Evolutionary conservation across 352 stramenopile species (phyloP).

Genomic region (Phytophthora crassamura): DNA sequence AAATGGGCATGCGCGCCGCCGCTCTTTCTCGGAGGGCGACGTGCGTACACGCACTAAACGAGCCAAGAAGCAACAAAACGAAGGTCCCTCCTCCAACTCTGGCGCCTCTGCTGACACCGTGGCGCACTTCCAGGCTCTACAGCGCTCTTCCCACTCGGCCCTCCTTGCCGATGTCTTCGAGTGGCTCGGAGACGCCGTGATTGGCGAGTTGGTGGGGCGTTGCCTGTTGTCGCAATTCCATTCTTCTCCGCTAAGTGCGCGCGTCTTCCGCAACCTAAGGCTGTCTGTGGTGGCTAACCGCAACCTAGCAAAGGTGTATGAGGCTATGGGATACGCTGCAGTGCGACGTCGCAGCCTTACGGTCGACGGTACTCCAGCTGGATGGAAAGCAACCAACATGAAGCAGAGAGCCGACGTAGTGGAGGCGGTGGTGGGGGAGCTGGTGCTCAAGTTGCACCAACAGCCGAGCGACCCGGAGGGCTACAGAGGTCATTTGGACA

Average conservation of each 20-base stretch:
- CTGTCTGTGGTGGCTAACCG: slow-evolving; percentile 72
- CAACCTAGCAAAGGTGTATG: slow-evolving; percentile 72
- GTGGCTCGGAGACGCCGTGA: slow-evolving; percentile 79
- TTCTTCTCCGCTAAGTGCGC: slow-evolving; percentile 53
- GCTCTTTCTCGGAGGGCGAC: slow-evolving; percentile 23
- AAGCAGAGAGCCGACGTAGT: slow-evolving; percentile 78
- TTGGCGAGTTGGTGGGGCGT: slow-evolving; percentile 72
- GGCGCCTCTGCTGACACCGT: slow-evolving; percentile 18
- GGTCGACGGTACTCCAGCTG: background rate
- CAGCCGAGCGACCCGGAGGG: background rate
- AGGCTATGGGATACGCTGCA: slow-evolving; percentile 65
- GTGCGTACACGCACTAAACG: slow-evolving; percentile 12
- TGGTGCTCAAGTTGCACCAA: slow-evolving; percentile 58
- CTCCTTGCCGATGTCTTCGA: slow-evolving; percentile 68
- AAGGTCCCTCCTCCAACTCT: background rate
- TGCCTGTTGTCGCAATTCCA: slow-evolving; percentile 76
- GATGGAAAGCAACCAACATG: slow-evolving; percentile 35
- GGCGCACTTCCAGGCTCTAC: slow-evolving; percentile 52
- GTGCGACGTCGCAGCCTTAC: slow-evolving; percentile 8
- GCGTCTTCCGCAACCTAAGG: slow-evolving; percentile 73
- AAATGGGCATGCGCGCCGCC: slow-evolving; percentile 7
- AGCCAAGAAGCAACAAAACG: slow-evolving; percentile 3
- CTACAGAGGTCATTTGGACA: slow-evolving; percentile 59
- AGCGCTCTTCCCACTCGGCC: slow-evolving; percentile 4
- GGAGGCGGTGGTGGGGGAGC: slow-evolving; percentile 68